Evolutionary conservation across 1,139 yeast genomes (phyloP).

Genomic region (Protomyces gravidus): DNA sequence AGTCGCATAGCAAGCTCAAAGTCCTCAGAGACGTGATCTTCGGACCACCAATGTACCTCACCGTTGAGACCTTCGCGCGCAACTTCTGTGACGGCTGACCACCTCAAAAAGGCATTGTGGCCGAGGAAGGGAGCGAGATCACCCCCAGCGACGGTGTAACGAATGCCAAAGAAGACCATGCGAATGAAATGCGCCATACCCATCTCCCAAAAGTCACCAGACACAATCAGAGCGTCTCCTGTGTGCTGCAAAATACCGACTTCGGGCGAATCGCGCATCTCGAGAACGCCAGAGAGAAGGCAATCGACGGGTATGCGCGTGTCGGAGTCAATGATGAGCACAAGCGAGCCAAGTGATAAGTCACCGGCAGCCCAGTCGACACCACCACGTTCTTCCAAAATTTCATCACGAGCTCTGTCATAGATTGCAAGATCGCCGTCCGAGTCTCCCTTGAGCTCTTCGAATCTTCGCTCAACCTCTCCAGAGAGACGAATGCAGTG

Average conservation of each 20-base stretch:
- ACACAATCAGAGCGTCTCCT: slow-evolving; percentile 32
- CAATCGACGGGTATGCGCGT: slow-evolving; percentile 33
- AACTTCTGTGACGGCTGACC: slow-evolving; percentile 31
- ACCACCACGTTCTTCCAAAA: background rate
- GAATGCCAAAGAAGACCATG: slow-evolving; percentile 32
- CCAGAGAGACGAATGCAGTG: slow-evolving; percentile 27
- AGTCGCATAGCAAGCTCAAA: slow-evolving; percentile 32
- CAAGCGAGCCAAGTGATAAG: slow-evolving; percentile 32
- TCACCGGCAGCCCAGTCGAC: slow-evolving; percentile 28
- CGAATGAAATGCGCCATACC: slow-evolving; percentile 33
- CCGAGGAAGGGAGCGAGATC: slow-evolving; percentile 33
- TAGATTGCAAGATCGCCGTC: slow-evolving; percentile 29
- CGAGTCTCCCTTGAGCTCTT: slow-evolving; percentile 28
- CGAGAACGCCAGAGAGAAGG: slow-evolving; percentile 33
- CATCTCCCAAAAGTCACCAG: slow-evolving; percentile 31
- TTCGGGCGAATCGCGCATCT: slow-evolving; percentile 33
- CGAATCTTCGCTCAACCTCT: slow-evolving; percentile 31
- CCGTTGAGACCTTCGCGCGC: slow-evolving; percentile 20
- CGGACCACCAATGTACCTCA: slow-evolving; percentile 32
- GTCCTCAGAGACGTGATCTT: slow-evolving; percentile 33
- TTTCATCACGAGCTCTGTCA: slow-evolving; percentile 16
- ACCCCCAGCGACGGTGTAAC: slow-evolving; percentile 33
- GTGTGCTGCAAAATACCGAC: slow-evolving; percentile 33
- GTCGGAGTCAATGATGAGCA: slow-evolving; percentile 33
- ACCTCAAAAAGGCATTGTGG: slow-evolving; percentile 33